These are phyloP conservation scores for Neurospora sp. DNA, from an alignment of 495 filamentous ascomycete genomes.

Conservation along the genomic window DNA sequence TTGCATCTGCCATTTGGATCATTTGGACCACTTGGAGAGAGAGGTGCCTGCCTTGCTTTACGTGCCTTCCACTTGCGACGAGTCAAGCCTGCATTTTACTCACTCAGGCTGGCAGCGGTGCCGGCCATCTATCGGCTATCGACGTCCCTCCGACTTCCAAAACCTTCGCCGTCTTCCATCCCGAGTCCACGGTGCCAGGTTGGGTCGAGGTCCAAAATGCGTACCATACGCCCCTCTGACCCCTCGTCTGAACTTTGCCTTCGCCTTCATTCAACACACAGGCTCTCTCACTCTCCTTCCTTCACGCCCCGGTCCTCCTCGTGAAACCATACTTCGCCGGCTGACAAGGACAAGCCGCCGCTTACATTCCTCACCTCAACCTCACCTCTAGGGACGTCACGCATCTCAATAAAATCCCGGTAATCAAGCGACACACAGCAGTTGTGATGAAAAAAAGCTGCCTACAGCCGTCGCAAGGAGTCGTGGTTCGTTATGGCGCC, in stretches of 20 bases:
- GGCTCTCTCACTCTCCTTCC: background rate
- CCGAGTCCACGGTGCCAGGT: background rate
- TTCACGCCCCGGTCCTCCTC: background rate
- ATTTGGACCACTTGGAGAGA: background rate
- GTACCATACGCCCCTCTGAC: background rate
- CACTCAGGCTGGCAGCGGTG: background rate
- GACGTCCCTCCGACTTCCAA: background rate
- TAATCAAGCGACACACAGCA: background rate
- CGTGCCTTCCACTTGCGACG: background rate
- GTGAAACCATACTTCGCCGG: background rate
- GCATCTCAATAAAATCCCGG: background rate
- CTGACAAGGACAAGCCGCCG: background rate
- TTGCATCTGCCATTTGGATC: background rate
- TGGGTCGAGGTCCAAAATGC: background rate
- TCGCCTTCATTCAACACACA: background rate
- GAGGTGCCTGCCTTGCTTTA: background rate
- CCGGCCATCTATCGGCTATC: background rate
- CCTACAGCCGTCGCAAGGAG: background rate
- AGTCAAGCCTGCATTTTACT: background rate
- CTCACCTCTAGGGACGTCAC: background rate
- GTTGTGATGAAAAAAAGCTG: background rate
- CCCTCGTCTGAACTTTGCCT: background rate
- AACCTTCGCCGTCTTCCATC: background rate
- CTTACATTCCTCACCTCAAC: background rate
- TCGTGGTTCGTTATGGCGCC: background rate